Evolutionary conservation across 257 asterid genomes (phyloP), one percentile per base, ranked within the genome.

Genomic region (Prunella vulgaris): DNA sequence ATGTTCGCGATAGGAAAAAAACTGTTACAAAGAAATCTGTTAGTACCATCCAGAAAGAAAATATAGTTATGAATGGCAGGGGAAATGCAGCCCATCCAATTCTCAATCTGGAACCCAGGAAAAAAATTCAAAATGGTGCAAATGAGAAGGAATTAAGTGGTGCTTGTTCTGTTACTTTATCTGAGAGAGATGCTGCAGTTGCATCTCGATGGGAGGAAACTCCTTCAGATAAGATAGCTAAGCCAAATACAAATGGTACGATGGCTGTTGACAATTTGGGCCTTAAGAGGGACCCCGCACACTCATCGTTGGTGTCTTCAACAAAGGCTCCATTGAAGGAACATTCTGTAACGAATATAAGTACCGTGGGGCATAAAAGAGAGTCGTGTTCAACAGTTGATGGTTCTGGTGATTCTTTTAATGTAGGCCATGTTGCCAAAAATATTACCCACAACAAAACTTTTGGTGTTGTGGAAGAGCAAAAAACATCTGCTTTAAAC

Each of bases 1-100:
- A 94, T 77, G 96, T 94, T 60, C 85, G 95, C 35, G 97, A 94
- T 72, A 78, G 84, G 79, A 84, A 74, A 70, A 78, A 68, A 21
- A 32, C 66, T 49, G 30, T 28, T 32, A 49, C 84, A 17, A 89
- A 83, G 79, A 94, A 83, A 75, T 71, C 82, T 14, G 83, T 80
- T 13, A 80, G 65, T 64, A 74, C 69, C 21, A 25, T 65, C 32
- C 86, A 74, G 69, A 86, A 84, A 74, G 91, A 83, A 48, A 83
- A 74, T 62, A 64, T 59, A 72, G 78, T 66, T 42, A 69, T 69
- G 63, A 84, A 78, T 76, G 83, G 83, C 68, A 46, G 79, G 3
- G 88, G 85, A 46, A 77, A 68, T 62, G 81, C 72, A 73, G 84
- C 76, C 7, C 44, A 33, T 69, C 68, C 84, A 42, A 90, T 78